Percentiles rank a stretch among this genome's conserved stretches.
Conservation (phyloP, 148 eudicot species). For the Rhododendron molle region DNA sequence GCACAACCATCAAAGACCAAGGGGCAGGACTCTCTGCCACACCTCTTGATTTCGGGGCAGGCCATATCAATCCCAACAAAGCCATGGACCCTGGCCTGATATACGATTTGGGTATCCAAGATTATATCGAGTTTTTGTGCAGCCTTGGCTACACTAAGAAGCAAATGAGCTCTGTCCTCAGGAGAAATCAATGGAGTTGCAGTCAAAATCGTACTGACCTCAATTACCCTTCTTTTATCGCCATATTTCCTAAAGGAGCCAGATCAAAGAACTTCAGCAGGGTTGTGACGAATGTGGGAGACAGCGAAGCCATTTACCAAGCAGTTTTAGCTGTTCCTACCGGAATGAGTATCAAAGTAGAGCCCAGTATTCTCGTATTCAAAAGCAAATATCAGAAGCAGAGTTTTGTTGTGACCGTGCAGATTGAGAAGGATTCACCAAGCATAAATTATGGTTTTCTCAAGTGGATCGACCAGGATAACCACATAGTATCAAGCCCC, state of each 20-base stretch:
- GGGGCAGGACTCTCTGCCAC: slow-evolving; percentile 9
- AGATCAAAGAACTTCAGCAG: slow-evolving; percentile 4
- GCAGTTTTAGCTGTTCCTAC: slow-evolving; percentile 1
- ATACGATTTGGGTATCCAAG: slow-evolving; percentile 15
- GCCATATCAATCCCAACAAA: slow-evolving; percentile 22
- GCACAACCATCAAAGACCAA: slow-evolving; percentile 1
- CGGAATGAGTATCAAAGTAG: slow-evolving; percentile 2
- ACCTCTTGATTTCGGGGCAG: slow-evolving; percentile 21
- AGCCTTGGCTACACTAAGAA: slow-evolving; percentile 12
- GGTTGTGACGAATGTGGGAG: background rate
- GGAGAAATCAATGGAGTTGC: background rate
- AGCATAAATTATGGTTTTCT: background rate
- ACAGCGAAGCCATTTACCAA: background rate
- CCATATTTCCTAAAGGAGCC: background rate
- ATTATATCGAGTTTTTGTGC: slow-evolving; percentile 23
- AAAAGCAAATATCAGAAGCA: background rate
- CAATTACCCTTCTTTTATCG: slow-evolving; percentile 4
- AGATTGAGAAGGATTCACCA: too few relatives aligned
- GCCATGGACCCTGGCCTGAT: slow-evolving; percentile 33
- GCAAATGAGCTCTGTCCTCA: background rate
- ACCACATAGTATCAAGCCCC: background rate
- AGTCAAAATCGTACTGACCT: background rate
- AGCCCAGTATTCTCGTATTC: slow-evolving; percentile 5
- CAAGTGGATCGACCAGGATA: background rate
- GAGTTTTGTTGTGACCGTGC: background rate